phyloP scores from a whole-genome alignment of 2,329 filamentous ascomycete species.

The Chaetomium sp. region DNA sequence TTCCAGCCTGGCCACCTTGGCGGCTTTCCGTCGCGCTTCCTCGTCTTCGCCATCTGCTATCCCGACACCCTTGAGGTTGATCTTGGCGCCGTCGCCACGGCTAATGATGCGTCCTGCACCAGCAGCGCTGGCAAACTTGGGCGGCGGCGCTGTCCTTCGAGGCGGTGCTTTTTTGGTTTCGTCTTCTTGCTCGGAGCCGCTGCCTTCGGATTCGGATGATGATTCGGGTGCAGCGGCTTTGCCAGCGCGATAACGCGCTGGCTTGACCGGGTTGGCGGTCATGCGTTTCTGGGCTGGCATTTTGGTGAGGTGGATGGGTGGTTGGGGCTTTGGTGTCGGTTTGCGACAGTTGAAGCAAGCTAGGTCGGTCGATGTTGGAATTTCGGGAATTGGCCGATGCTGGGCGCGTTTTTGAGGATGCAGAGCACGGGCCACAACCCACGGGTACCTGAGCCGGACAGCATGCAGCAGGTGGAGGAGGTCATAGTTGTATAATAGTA shows the following conservation, averaged over 20 bases:
- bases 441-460: slow-evolving; percentile 1
- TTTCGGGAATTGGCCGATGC: neutral
- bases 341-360: neutral
- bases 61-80: slow-evolving; percentile 46
- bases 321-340: no score
- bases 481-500: no score
- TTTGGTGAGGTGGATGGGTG: slow-evolving; percentile 18
- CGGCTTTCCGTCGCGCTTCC: slow-evolving; percentile 51
- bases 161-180: slow-evolving; percentile 28
- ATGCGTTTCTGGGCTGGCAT: slow-evolving; percentile 76
- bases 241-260: slow-evolving; percentile 81
- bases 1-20: slow-evolving; percentile 45
- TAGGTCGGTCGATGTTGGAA: no score
- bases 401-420: neutral
- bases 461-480: neutral
- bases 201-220: slow-evolving; percentile 37
- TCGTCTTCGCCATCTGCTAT: slow-evolving; percentile 45
- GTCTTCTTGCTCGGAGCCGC: slow-evolving; percentile 35
- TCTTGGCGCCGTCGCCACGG: slow-evolving; percentile 48
- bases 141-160: slow-evolving; percentile 53
- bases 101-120: slow-evolving; percentile 56
- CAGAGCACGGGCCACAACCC: slow-evolving; percentile 8
- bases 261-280: slow-evolving; percentile 85
- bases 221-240: slow-evolving; percentile 65
- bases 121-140: slow-evolving; percentile 54